Evolutionary conservation across 176 grass and related monocot species (phyloP).

Genomic region (Oryza australiensis): DNA sequence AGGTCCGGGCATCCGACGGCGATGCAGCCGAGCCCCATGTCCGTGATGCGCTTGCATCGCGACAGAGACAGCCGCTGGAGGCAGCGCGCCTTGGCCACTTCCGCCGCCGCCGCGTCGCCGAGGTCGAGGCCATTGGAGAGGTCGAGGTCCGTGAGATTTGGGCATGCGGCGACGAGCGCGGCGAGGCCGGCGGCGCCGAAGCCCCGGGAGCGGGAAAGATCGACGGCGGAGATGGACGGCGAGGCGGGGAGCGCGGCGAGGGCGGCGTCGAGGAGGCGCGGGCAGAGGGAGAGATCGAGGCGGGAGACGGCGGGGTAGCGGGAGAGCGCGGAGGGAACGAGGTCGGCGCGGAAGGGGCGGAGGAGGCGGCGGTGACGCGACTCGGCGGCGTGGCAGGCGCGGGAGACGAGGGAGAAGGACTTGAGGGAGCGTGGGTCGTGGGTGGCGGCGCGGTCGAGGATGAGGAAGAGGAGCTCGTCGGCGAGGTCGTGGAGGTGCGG

Average conservation of each 20-base stretch:
- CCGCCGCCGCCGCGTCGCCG: constrained; percentile 47
- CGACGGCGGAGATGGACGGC: constrained; percentile 40
- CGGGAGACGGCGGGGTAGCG: constrained; percentile 45
- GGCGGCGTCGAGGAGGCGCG: constrained; percentile 47
- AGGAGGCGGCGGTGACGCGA: constrained; percentile 64
- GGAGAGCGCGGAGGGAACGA: constrained; percentile 43
- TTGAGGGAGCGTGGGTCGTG: constrained; percentile 62
- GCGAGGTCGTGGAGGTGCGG: constrained; percentile 39
- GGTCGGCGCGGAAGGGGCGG: constrained; percentile 65
- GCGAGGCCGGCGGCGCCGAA: constrained; percentile 59
- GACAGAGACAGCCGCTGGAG: constrained; percentile 51
- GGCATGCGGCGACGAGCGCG: constrained; percentile 46
- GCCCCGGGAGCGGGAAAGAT: constrained; percentile 65
- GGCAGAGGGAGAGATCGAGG: constrained; percentile 80
- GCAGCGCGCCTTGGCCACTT: constrained; percentile 37
- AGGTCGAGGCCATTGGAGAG: constrained; percentile 73
- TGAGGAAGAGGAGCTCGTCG: constrained; percentile 73
- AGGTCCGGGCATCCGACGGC: constrained; percentile 70
- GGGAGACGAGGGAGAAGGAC: constrained; percentile 73
- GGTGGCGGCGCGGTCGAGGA: constrained; percentile 60
- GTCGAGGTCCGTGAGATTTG: constrained; percentile 56
- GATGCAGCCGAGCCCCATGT: constrained; percentile 85
- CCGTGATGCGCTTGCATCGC: constrained; percentile 65
- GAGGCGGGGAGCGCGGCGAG: constrained; percentile 20
- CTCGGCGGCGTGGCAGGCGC: constrained; percentile 66